A percentile compares a stretch with the other conserved stretches of the same genome.
Conservation (phyloP, 352 stramenopile genomes). For the Pythium folliculosum region DNA sequence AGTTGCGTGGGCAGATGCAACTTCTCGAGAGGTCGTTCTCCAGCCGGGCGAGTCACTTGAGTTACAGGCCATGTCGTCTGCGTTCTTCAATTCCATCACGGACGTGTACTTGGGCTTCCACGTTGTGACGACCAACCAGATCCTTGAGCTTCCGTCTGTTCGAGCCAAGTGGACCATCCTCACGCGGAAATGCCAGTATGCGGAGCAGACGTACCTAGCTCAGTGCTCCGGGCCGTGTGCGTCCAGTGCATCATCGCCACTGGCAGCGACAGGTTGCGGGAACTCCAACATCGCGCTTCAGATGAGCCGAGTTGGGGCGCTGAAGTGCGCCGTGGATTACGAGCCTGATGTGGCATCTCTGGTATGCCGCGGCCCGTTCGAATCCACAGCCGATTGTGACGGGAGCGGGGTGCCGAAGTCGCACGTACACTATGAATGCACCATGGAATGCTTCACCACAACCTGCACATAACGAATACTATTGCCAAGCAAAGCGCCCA, state of each 20-base stretch:
- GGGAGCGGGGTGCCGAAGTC: constrained; percentile 32
- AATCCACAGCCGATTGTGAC: constrained; percentile 49
- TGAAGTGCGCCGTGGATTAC: constrained; percentile 39
- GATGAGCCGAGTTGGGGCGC: constrained; percentile 23
- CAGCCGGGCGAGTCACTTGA: constrained; percentile 51
- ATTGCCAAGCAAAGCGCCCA: background rate
- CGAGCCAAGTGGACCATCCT: constrained; percentile 59
- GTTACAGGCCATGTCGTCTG: constrained; percentile 43
- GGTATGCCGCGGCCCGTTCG: constrained; percentile 55
- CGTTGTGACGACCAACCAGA: constrained; percentile 67
- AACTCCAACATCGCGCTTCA: constrained; percentile 60
- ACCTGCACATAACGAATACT: constrained; percentile 31
- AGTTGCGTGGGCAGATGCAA: constrained; percentile 37
- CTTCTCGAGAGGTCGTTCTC: constrained; percentile 42
- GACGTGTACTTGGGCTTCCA: constrained; percentile 79
- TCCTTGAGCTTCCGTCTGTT: constrained; percentile 49
- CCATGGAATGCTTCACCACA: constrained; percentile 53
- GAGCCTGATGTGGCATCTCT: constrained; percentile 52
- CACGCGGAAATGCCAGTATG: constrained; percentile 60
- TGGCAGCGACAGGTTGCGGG: constrained; percentile 36
- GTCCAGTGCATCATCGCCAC: constrained; percentile 11
- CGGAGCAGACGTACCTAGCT: constrained; percentile 45
- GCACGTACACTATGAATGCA: constrained; percentile 66
- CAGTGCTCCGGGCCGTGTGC: constrained; percentile 53
- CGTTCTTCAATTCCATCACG: constrained; percentile 58